A percentile compares a stretch with the other conserved stretches of the same genome.
Conservation (phyloP, 371 early-diverging fungal species). For the Mortierella sp. region DNA sequence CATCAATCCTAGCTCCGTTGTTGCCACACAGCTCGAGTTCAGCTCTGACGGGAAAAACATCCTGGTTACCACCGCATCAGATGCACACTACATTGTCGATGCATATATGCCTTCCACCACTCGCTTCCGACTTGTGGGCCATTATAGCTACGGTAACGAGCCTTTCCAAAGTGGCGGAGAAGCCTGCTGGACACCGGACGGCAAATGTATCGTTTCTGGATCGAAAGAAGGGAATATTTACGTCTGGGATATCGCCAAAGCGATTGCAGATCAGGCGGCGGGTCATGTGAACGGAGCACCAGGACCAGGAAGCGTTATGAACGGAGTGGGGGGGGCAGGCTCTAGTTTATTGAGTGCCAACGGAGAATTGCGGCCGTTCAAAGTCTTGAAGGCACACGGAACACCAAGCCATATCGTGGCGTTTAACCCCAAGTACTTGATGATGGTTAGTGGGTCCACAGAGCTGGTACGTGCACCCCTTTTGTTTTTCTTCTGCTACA, state of each 20-base stretch:
- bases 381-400: constrained; percentile 54
- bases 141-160: constrained; percentile 45
- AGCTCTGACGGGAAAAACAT: constrained; percentile 79
- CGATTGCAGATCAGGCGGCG: constrained; percentile 40
- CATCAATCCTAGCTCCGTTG: constrained; percentile 2
- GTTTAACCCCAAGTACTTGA: constrained; percentile 76
- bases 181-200: constrained; percentile 82
- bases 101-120: constrained; percentile 67
- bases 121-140: constrained; percentile 64
- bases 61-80: constrained; percentile 74
- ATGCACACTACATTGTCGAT: constrained; percentile 77
- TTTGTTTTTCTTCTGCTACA: not conserved
- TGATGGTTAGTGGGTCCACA: constrained; percentile 71
- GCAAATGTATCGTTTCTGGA: constrained; percentile 77
- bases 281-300: too few relatives aligned
- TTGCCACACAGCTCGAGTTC: constrained; percentile 72
- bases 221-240: constrained; percentile 71
- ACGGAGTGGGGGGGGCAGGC: not conserved
- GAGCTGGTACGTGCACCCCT: constrained; percentile 57
- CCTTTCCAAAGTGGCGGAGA: constrained; percentile 60
- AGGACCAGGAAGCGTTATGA: too few relatives aligned
- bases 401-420: constrained; percentile 66
- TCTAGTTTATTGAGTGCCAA: constrained; percentile 39
- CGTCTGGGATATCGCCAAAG: constrained; percentile 72
- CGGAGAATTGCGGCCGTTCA: constrained; percentile 55